Percentiles rank a stretch among this genome's conserved stretches.
Conservation (phyloP, 352 stramenopile species). For the Phytophthora uliginosa region DNA sequence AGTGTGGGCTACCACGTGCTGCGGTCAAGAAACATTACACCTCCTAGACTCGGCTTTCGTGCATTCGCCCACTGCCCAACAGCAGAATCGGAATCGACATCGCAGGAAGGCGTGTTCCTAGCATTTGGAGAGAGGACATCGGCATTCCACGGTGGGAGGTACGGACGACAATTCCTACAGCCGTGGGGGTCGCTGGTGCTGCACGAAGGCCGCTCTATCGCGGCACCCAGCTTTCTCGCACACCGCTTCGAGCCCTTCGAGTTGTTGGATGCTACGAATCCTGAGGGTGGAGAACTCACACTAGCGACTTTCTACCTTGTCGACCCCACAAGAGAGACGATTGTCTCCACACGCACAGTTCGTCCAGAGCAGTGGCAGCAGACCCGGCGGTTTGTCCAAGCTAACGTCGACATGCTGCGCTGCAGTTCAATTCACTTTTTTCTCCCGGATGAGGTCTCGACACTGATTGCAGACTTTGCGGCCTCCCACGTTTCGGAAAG, state of each 20-base stretch:
- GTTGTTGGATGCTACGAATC: constrained; percentile 13
- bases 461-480: constrained; percentile 15
- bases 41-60: constrained; percentile 14
- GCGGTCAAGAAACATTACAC: constrained; percentile 16
- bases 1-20: constrained; percentile 22
- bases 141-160: constrained; percentile 9
- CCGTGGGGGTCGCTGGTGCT: constrained; percentile 21
- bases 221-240: constrained; percentile 14
- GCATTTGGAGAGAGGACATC: constrained; percentile 30
- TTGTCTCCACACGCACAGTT: constrained; percentile 19
- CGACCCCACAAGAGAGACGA: constrained; percentile 10
- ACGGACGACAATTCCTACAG: constrained; percentile 24
- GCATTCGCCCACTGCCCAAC: constrained; percentile 14
- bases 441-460: constrained; percentile 15
- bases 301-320: constrained; percentile 27
- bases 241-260: constrained; percentile 26
- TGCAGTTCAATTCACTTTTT: background rate
- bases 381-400: constrained; percentile 23
- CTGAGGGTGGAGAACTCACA: constrained; percentile 23
- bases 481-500: constrained; percentile 8
- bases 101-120: constrained; percentile 19
- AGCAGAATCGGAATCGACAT: background rate
- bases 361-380: constrained; percentile 24
- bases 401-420: constrained; percentile 23
- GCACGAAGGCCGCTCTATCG: constrained; percentile 22